These are phyloP conservation scores for Articulospora tetracladia DNA, from an alignment of 495 filamentous ascomycete genomes.

Conservation along the genomic window DNA sequence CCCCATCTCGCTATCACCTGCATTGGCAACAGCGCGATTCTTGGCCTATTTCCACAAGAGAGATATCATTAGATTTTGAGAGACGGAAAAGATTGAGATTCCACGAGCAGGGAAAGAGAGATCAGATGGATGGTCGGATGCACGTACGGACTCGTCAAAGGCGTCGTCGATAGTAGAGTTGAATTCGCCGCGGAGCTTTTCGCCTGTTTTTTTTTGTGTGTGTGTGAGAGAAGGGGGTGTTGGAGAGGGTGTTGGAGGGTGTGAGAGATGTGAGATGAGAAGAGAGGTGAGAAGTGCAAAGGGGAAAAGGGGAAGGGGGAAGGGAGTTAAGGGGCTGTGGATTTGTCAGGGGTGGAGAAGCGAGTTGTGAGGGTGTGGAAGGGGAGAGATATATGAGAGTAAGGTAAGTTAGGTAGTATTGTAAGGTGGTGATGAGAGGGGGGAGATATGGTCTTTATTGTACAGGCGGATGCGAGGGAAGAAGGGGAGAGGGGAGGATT, in stretches of 20 bases:
- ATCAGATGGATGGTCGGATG: too few relatives aligned
- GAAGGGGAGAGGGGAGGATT: too few relatives aligned
- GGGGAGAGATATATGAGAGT: too few relatives aligned
- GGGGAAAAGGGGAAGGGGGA: not conserved
- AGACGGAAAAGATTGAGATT: not conserved
- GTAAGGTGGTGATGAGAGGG: too few relatives aligned
- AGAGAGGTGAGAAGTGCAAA: not conserved
- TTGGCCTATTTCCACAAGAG: not conserved
- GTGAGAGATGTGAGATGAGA: too few relatives aligned
- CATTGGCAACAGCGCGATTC: conserved; percentile 13
- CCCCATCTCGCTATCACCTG: conserved; percentile 10
- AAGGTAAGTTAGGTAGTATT: too few relatives aligned
- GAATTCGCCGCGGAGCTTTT: not conserved
- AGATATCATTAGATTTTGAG: not conserved
- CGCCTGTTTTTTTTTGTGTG: too few relatives aligned
- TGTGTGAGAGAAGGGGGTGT: not conserved
- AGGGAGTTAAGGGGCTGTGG: not conserved
- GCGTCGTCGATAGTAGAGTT: not conserved
- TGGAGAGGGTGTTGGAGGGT: not conserved
- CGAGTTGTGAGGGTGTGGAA: too few relatives aligned
- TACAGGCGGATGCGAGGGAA: too few relatives aligned
- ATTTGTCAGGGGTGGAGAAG: not conserved
- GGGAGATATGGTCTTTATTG: too few relatives aligned
- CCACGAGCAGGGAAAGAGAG: too few relatives aligned
- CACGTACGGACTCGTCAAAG: not conserved